Percentiles rank a stretch among this genome's conserved stretches.
Conservation (phyloP, 73 alveolate genomes). For the Paramecium pentaurelia region DNA sequence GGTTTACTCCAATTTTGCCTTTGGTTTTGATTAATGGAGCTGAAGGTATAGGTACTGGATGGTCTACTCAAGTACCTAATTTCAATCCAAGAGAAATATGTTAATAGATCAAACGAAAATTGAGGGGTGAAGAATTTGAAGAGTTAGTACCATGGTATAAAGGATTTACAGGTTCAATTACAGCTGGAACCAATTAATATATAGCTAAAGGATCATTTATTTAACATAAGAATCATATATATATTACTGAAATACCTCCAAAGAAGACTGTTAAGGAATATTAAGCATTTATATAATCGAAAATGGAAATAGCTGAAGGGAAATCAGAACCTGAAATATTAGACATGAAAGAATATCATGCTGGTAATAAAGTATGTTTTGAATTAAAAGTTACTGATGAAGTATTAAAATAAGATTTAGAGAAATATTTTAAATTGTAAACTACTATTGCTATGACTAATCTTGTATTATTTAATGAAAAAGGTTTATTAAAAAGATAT, state of each 20-base stretch:
- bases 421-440: conserved; percentile 79
- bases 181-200: conserved; percentile 31
- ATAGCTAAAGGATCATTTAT: conserved; percentile 68
- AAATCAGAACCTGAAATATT: conserved; percentile 76
- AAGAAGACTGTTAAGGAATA: conserved; percentile 93
- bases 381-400: conserved; percentile 67
- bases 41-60: conserved; percentile 99
- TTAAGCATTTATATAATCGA: conserved; percentile 73
- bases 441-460: conserved; percentile 77
- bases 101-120: conserved; percentile 72
- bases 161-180: conserved; percentile 93
- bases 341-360: conserved; percentile 94
- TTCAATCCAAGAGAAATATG: conserved; percentile 92
- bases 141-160: conserved; percentile 95
- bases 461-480: conserved; percentile 84
- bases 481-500: conserved; percentile 81
- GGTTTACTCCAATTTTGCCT: conserved; percentile 95
- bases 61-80: conserved; percentile 96
- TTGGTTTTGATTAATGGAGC: conserved; percentile 97
- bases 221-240: conserved; percentile 75
- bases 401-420: conserved; percentile 58
- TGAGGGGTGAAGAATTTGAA: conserved; percentile 74
- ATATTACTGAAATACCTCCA: conserved; percentile 95
- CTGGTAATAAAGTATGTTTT: conserved; percentile 86
- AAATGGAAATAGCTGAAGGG: conserved; percentile 64